phyloP scores from a whole-genome alignment of 2,329 filamentous ascomycete genomes.

The Arthrobotrys conoides region DNA sequence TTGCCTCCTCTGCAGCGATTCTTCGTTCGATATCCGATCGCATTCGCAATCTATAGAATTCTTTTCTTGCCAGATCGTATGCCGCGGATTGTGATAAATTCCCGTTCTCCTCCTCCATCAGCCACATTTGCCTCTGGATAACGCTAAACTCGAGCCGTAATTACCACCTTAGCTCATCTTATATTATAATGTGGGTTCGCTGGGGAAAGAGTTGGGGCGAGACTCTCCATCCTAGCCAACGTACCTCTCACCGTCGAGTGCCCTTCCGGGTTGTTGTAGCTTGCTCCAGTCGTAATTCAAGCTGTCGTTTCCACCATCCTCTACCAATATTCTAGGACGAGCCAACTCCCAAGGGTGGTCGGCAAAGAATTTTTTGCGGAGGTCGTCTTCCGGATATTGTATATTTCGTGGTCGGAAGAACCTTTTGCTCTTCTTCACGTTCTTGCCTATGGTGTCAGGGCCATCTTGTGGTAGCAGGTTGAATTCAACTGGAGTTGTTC shows the following conservation, averaged over 20 bases:
- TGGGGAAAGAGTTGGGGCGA: too few species aligned
- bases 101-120: slow-evolving; percentile 79
- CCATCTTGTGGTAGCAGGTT: slow-evolving; percentile 66
- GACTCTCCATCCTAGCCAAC: slow-evolving; percentile 61
- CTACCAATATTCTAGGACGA: slow-evolving; percentile 84
- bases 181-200: not conserved
- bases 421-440: slow-evolving; percentile 69
- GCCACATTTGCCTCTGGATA: slow-evolving; percentile 88
- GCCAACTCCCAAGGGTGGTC: slow-evolving; percentile 99
- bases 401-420: slow-evolving; percentile 86
- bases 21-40: slow-evolving; percentile 85
- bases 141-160: slow-evolving; percentile 75
- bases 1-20: slow-evolving; percentile 88
- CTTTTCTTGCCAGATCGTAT: slow-evolving; percentile 87
- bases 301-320: slow-evolving; percentile 86
- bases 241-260: slow-evolving; percentile 87
- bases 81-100: slow-evolving; percentile 76
- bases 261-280: slow-evolving; percentile 80
- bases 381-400: slow-evolving; percentile 83
- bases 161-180: slow-evolving; percentile 22
- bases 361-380: slow-evolving; percentile 86
- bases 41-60: slow-evolving; percentile 90
- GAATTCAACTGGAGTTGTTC: slow-evolving; percentile 71
- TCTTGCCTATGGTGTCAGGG: slow-evolving; percentile 66
- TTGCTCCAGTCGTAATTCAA: slow-evolving; percentile 83